These are phyloP conservation scores for Penicillium verrucosum DNA, from an alignment of 2,329 filamentous ascomycete genomes.

Conservation along the genomic window DNA sequence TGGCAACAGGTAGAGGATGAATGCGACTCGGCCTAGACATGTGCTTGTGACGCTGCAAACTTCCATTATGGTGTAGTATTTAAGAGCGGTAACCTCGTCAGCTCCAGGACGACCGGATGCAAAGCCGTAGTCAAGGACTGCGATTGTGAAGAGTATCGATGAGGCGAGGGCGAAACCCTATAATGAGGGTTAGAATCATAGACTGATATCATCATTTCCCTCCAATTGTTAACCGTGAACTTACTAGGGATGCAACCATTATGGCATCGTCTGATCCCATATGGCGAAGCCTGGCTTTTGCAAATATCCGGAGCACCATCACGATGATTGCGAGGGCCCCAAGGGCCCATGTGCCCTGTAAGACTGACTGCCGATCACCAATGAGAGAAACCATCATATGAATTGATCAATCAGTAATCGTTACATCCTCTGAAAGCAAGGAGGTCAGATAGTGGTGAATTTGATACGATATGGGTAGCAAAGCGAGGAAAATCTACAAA, in stretches of 20 bases:
- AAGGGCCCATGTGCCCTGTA: neutral
- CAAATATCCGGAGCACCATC: neutral
- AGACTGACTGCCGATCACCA: neutral
- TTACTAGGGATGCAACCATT: neutral
- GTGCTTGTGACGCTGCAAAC: neutral
- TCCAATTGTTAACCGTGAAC: neutral
- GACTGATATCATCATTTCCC: neutral
- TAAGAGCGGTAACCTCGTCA: neutral
- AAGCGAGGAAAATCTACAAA: neutral
- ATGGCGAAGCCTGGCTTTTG: neutral
- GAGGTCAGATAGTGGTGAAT: neutral
- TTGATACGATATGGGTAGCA: neutral
- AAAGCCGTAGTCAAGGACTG: neutral
- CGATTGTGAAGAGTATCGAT: neutral
- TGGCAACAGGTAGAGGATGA: neutral
- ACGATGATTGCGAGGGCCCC: neutral
- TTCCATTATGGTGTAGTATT: neutral
- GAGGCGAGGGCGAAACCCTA: neutral
- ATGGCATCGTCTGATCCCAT: neutral
- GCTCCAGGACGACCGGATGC: neutral
- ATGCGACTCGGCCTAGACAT: neutral
- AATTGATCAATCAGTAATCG: neutral
- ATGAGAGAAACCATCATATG: neutral
- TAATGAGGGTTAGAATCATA: neutral
- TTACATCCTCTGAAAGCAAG: neutral